Conservation (phyloP, 805 yeast genomes). For the Nematodospora valgi region DNA sequence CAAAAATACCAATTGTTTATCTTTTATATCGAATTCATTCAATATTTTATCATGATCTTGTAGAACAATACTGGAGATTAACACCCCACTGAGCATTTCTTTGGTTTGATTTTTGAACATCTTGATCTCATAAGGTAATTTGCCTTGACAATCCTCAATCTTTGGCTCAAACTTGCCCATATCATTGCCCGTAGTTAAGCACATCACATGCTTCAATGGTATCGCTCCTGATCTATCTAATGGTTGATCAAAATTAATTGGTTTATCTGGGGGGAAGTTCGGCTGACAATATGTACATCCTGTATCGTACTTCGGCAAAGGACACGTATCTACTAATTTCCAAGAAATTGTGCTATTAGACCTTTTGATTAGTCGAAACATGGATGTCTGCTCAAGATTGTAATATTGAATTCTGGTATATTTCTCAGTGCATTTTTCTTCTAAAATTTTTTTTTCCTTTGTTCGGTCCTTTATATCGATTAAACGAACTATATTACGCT, state of each 20-base stretch:
- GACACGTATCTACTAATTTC: constrained; percentile 32
- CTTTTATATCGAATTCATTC: constrained; percentile 4
- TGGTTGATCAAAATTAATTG: constrained; percentile 35
- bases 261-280: constrained; percentile 41
- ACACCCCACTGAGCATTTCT: constrained; percentile 47
- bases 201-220: constrained; percentile 55
- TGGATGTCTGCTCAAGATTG: too few relatives aligned
- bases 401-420: too few relatives aligned
- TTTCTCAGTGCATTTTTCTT: too few relatives aligned
- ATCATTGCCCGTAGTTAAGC: constrained; percentile 41
- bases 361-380: too few relatives aligned
- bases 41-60: constrained; percentile 10
- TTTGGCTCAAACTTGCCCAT: constrained; percentile 45
- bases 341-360: constrained; percentile 7
- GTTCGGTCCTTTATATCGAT: too few relatives aligned
- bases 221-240: constrained; percentile 47
- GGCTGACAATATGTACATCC: constrained; percentile 57
- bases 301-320: constrained; percentile 50
- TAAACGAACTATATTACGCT: too few relatives aligned
- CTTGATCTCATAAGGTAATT: constrained; percentile 41
- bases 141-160: constrained; percentile 46
- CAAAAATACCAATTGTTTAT: constrained; percentile 33
- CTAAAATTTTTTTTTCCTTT: too few relatives aligned
- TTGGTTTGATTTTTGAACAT: constrained; percentile 25
- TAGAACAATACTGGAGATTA: constrained; percentile 45